These are phyloP conservation scores for Eremochloa ophiuroides DNA, from an alignment of 176 grass and related monocot genomes.

Conservation along the genomic window DNA sequence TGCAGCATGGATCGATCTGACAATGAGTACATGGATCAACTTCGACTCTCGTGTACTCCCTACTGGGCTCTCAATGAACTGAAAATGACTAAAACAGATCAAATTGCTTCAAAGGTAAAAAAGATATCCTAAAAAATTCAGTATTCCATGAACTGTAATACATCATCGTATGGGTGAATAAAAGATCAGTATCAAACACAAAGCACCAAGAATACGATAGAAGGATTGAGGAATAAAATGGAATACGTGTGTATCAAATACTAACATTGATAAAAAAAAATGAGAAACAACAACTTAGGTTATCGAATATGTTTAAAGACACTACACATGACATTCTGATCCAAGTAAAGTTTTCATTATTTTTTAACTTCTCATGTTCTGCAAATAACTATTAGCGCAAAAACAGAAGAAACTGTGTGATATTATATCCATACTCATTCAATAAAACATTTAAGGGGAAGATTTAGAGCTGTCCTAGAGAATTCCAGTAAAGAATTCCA, in stretches of 20 bases:
- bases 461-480: no score
- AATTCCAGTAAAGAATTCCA: background rate
- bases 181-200: conserved; percentile 14
- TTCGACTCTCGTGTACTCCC: conserved; percentile 41
- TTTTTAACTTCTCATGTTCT: background rate
- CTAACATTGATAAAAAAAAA: background rate
- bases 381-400: conserved; percentile 2
- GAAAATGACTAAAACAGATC: conserved; percentile 33
- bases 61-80: conserved; percentile 43
- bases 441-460: background rate
- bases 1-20: conserved; percentile 72
- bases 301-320: background rate
- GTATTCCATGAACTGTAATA: background rate
- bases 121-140: conserved; percentile 14
- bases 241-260: background rate
- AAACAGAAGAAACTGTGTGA: background rate
- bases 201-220: conserved; percentile 7
- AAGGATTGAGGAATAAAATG: conserved; percentile 14
- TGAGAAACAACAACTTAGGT: conserved; percentile 13
- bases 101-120: background rate
- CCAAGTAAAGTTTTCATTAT: background rate
- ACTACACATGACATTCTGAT: background rate
- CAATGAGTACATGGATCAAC: conserved; percentile 57
- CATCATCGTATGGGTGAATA: background rate
- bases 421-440: background rate